Conservation (phyloP, 2,329 filamentous ascomycete species). For the Sporothrix brunneoviolacea region DNA sequence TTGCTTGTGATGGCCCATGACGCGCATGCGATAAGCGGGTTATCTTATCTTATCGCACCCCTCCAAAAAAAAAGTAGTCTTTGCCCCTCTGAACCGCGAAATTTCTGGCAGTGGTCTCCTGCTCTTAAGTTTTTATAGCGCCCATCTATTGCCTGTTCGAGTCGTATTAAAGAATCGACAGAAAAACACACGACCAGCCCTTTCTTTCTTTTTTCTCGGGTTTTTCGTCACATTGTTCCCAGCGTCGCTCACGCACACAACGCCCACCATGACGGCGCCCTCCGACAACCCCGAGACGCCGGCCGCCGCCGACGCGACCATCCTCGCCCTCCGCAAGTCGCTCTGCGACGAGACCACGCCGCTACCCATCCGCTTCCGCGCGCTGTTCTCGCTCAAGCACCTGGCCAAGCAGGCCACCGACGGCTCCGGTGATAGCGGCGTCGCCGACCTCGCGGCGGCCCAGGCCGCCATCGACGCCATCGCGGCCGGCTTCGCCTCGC, state of each 20-base stretch:
- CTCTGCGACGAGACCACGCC: conserved; percentile 75
- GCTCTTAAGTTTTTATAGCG: not conserved
- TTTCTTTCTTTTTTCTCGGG: not conserved
- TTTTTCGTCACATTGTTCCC: not conserved
- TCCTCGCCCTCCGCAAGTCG: conserved; percentile 62
- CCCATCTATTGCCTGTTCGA: not conserved
- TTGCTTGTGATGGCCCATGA: not conserved
- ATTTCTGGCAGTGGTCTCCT: conserved; percentile 5
- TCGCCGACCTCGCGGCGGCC: conserved; percentile 32
- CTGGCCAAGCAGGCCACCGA: conserved; percentile 57
- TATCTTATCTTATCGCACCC: conserved; percentile 13
- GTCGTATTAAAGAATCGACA: conserved; percentile 1
- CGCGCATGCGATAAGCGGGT: conserved; percentile 2
- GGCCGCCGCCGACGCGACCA: conserved; percentile 33
- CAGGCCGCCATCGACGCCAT: conserved; percentile 67
- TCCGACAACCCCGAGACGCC: conserved; percentile 16
- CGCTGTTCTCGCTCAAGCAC: conserved; percentile 96
- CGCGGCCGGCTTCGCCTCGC: conserved; percentile 75
- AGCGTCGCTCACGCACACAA: not conserved
- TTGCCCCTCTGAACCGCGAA: conserved; percentile 10
- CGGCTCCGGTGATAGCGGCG: conserved; percentile 31
- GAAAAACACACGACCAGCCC: not conserved
- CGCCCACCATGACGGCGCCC: conserved; percentile 22
- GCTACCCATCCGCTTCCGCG: conserved; percentile 85
- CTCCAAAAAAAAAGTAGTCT: conserved; percentile 3